phyloP scores from a whole-genome alignment of 352 stramenopile genomes.

The Globisporangium mamillatum region DNA sequence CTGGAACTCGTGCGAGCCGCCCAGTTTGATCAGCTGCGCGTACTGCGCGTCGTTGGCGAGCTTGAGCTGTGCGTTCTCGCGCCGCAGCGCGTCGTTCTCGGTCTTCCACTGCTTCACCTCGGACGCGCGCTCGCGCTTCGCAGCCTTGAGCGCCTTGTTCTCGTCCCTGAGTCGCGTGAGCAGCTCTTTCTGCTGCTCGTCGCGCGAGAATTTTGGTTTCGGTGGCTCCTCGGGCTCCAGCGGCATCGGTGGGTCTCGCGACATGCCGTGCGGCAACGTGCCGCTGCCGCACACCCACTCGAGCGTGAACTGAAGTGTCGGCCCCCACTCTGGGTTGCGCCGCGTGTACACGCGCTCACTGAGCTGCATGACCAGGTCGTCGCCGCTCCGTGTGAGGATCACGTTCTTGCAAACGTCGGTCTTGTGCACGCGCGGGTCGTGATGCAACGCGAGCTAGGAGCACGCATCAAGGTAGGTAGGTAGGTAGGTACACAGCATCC shows the following conservation, averaged over 20 bases:
- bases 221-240: neutral
- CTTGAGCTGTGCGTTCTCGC: conserved; percentile 9
- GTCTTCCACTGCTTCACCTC: conserved; percentile 7
- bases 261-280: neutral
- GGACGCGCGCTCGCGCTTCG: conserved; percentile 6
- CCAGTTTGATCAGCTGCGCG: conserved; percentile 15
- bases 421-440: conserved; percentile 15
- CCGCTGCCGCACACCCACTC: conserved; percentile 11
- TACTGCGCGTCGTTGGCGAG: conserved; percentile 13
- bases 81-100: conserved; percentile 13
- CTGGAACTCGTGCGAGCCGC: conserved; percentile 16
- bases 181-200: conserved; percentile 10
- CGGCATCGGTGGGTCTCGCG: conserved; percentile 4
- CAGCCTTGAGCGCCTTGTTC: conserved; percentile 11
- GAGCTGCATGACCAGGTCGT: conserved; percentile 12
- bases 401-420: conserved; percentile 14
- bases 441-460: conserved; percentile 7
- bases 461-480: too few species aligned
- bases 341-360: conserved; percentile 16
- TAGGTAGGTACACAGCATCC: neutral
- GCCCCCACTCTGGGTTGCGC: conserved; percentile 10
- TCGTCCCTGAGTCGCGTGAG: conserved; percentile 7
- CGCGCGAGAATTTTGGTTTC: neutral
- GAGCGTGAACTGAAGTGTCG: conserved; percentile 11
- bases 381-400: conserved; percentile 8